A percentile compares a stretch with the other conserved stretches of the same genome.
phyloP scores from a whole-genome alignment of 139 green algal genomes.

The Pycnococcus provasolii region DNA sequence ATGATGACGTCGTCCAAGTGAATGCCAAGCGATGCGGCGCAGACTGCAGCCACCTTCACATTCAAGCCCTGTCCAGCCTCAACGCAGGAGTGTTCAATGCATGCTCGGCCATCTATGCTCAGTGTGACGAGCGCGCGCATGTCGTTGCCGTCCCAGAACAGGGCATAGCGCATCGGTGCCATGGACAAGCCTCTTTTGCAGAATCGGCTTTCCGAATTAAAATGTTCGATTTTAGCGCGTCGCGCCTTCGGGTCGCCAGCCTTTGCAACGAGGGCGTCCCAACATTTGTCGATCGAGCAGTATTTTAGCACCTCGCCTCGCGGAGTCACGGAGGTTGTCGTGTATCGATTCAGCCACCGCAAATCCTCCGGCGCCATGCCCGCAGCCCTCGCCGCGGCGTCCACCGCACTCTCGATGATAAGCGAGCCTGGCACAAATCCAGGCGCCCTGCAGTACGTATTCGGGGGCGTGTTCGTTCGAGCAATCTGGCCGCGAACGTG shows the following conservation, averaged over 20 bases:
- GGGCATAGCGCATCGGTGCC: not conserved
- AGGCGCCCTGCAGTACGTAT: slow-evolving; percentile 20
- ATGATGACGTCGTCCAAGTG: not conserved
- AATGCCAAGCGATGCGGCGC: not conserved
- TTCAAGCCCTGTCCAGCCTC: slow-evolving; percentile 10
- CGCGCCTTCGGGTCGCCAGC: not conserved
- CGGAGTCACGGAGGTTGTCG: slow-evolving; percentile 9
- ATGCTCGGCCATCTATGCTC: not conserved
- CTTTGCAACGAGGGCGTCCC: not conserved
- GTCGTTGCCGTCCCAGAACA: not conserved
- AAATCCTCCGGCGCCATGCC: slow-evolving; percentile 16
- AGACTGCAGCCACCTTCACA: not conserved
- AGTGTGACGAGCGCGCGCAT: not conserved
- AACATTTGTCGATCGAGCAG: slow-evolving; percentile 6
- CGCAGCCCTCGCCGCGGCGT: slow-evolving; percentile 20
- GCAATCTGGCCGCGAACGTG: slow-evolving; percentile 2
- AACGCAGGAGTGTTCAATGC: not conserved
- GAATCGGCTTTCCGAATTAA: not conserved
- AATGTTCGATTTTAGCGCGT: not conserved
- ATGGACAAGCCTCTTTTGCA: not conserved
- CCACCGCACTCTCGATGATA: slow-evolving; percentile 24
- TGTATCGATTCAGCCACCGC: slow-evolving; percentile 23
- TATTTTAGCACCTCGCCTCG: slow-evolving; percentile 8
- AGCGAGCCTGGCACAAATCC: slow-evolving; percentile 20
- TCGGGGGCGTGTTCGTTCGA: slow-evolving; percentile 22